Percentiles rank a stretch among this genome's conserved stretches.
These are phyloP conservation scores for Dissophora globulifera DNA, from an alignment of 192 early-diverging fungal species.

Conservation along the genomic window DNA sequence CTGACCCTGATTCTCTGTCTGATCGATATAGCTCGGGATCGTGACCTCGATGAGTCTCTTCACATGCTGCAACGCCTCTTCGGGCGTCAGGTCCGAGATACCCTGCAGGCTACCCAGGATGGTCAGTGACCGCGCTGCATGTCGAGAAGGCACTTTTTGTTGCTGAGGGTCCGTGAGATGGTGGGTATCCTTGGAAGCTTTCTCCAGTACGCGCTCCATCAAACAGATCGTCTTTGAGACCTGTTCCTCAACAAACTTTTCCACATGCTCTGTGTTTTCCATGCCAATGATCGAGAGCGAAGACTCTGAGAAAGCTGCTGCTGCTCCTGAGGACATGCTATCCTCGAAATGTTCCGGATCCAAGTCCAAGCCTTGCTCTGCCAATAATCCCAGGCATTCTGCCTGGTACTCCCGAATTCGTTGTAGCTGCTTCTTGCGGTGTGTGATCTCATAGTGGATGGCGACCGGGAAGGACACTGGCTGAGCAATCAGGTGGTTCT, in stretches of 20 bases:
- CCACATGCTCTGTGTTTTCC: slow-evolving; percentile 8
- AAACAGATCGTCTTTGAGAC: slow-evolving; percentile 33
- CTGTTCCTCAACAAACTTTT: slow-evolving; percentile 41
- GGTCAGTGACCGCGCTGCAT: slow-evolving; percentile 31
- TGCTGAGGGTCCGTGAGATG: slow-evolving; percentile 23
- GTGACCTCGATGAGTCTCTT: slow-evolving; percentile 42
- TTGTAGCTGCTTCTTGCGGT: slow-evolving; percentile 60
- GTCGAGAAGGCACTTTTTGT: slow-evolving; percentile 19
- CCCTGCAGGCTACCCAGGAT: slow-evolving; percentile 32
- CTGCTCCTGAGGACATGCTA: not conserved
- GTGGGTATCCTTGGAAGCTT: slow-evolving; percentile 40
- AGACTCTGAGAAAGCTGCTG: too few species aligned
- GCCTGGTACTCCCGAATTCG: slow-evolving; percentile 67
- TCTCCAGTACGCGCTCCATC: slow-evolving; percentile 25
- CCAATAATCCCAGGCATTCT: slow-evolving; percentile 70
- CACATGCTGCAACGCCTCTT: slow-evolving; percentile 32
- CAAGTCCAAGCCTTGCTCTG: slow-evolving; percentile 58
- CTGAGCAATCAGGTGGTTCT: slow-evolving; percentile 29
- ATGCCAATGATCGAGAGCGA: not conserved
- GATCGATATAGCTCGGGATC: slow-evolving; percentile 45
- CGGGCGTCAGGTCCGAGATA: slow-evolving; percentile 4
- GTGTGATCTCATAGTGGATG: slow-evolving; percentile 68
- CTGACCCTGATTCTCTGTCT: slow-evolving; percentile 36
- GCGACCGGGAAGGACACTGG: slow-evolving; percentile 55
- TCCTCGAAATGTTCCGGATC: slow-evolving; percentile 45